A percentile compares a stretch with the other conserved stretches of the same genome.
These are phyloP conservation scores for Cucumis sativus DNA, from an alignment of 306 rosid genomes.

Conservation along the genomic window DNA sequence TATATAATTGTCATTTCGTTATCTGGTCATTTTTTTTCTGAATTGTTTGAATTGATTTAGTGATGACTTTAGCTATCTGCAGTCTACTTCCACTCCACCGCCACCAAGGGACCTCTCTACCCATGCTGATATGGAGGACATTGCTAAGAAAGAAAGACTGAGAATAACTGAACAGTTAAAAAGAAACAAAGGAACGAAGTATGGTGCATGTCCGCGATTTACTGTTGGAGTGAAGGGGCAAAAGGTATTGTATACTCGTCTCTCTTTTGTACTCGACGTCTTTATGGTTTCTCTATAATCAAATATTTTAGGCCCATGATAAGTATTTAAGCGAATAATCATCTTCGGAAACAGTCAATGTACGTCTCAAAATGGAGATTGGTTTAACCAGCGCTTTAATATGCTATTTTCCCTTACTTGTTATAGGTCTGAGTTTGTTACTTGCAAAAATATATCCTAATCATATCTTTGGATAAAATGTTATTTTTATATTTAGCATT, in stretches of 20 bases:
- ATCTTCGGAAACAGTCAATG: not conserved
- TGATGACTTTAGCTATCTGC: not conserved
- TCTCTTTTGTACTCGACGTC: not conserved
- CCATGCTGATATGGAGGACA: constrained; percentile 27
- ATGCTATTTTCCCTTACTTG: not conserved
- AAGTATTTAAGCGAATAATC: not conserved
- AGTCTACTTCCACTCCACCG: constrained; percentile 19
- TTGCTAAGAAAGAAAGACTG: constrained; percentile 45
- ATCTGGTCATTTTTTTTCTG: not conserved
- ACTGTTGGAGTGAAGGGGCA: constrained; percentile 62
- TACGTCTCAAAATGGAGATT: not conserved
- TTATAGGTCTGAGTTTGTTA: not conserved
- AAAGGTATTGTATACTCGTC: constrained; percentile 30
- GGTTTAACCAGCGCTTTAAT: not conserved
- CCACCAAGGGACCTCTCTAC: constrained; percentile 19
- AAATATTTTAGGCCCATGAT: not conserved
- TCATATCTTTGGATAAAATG: not conserved
- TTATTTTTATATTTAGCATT: not conserved
- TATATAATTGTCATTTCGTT: not conserved
- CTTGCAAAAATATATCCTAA: not conserved
- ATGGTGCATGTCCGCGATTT: constrained; percentile 58
- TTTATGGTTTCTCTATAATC: not conserved
- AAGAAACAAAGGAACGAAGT: constrained; percentile 31
- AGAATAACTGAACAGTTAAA: constrained; percentile 37
- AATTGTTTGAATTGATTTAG: constrained; percentile 5